Base-by-base conservation (phyloP, 2,329 filamentous ascomycete genomes). In the Cercospora sp. region DNA sequence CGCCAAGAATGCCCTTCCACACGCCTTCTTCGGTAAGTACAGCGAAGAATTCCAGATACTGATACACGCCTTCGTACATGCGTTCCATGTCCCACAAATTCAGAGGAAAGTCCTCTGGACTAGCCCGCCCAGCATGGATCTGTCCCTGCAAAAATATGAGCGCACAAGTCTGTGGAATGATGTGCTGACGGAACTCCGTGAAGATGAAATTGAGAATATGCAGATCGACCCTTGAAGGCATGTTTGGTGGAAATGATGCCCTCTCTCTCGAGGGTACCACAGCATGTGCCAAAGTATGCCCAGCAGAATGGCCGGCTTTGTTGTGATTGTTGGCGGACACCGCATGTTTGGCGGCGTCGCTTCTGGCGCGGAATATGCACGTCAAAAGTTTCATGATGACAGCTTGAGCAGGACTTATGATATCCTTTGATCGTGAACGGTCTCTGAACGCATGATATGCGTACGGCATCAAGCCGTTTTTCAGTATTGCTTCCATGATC, bases 31-130 rank as follows among this genome's bases (percentile, higher is more conserved):
- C 94, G 0, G 92, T 93, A 30, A 97, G 87, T 0, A 95, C 94
- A 16, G 91, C 93, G 64, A 97, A 91, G 78, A 98, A 97, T 74
- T 97, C 94, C 1, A 98, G 87, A 76, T 97, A 97, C 79, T 97
- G 94, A 62, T 94, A 93, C 1, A 98, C 88, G 0, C 94, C 94
- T 76, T 98, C 94, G 78, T 97, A 97, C 67, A 96, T 94, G 13
- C 94, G 89, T 78, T 98, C 94, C 91, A 98, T 97, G 75, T 98
- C 94, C 94, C 94, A 98, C 58, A 93, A 87, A 75, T 98, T 96
- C 1, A 97, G 89, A 0, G 94, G 94, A 75, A 97, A 98, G 75
- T 97, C 94, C 69, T 92, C 89, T 0, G 92, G 89, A 68, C 94
- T 87, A 16, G 90, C 88, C 66, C 89, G 85, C 33, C 90, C 89